Percentiles rank a stretch among this genome's conserved stretches.
Evolutionary conservation across 805 yeast genomes (phyloP).

Genomic region (Tetrapisispora pingtungensis): DNA sequence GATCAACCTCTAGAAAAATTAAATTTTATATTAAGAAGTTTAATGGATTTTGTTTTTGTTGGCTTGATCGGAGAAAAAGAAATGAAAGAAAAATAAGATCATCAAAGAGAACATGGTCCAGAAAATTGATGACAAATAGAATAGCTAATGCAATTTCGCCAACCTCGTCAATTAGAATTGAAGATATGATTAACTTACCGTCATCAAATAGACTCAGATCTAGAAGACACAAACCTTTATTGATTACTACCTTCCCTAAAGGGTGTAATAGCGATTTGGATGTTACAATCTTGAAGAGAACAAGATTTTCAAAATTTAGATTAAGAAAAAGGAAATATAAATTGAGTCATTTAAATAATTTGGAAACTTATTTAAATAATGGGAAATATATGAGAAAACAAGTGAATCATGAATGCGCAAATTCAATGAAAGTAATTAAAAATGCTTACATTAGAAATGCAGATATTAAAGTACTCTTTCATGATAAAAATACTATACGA

Average conservation of each 20-base stretch:
- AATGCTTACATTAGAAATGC: conserved; percentile 18
- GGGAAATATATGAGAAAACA: conserved; percentile 1
- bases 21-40: conserved; percentile 10
- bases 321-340: conserved; percentile 22
- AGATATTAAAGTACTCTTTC: conserved; percentile 23
- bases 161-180: conserved; percentile 12
- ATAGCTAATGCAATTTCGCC: conserved; percentile 10
- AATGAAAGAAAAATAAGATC: neutral
- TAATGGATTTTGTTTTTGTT: conserved; percentile 9
- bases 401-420: conserved; percentile 11
- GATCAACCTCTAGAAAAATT: conserved; percentile 14
- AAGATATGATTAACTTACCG: conserved; percentile 21
- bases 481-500: conserved; percentile 20
- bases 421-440: conserved; percentile 17
- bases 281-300: conserved; percentile 18
- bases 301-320: conserved; percentile 13
- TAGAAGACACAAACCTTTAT: conserved; percentile 19
- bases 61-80: neutral
- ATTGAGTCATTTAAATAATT: conserved; percentile 14
- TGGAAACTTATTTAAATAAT: neutral
- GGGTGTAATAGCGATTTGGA: conserved; percentile 24
- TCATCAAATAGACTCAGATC: conserved; percentile 11
- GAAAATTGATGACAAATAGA: conserved; percentile 17
- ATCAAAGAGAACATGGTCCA: conserved; percentile 3
- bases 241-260: conserved; percentile 22